Conservation (phyloP, 1,284 basidiomycete genomes). For the Violaceomyces palustris region DNA sequence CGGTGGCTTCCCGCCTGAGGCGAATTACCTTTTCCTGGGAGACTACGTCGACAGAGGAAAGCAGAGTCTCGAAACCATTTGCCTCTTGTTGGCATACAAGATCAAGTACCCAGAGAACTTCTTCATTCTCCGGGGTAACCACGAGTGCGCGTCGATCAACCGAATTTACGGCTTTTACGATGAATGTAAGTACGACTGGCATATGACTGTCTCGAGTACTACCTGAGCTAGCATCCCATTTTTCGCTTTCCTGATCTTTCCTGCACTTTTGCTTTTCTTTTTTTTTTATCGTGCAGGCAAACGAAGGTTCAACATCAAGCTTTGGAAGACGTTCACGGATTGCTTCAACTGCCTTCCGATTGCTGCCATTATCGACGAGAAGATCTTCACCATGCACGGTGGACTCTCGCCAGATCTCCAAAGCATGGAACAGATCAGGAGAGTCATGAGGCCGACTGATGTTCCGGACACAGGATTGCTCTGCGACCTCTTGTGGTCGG, state of each 20-base stretch:
- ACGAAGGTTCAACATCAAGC: conserved; percentile 93
- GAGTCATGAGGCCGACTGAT: conserved; percentile 98
- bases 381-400: conserved; percentile 85
- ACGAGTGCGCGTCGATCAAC: conserved; percentile 91
- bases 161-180: conserved; percentile 95
- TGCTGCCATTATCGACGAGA: conserved; percentile 93
- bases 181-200: conserved; percentile 65
- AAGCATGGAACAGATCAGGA: conserved; percentile 98
- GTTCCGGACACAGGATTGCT: conserved; percentile 97
- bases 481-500: conserved; percentile 96
- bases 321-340: conserved; percentile 96
- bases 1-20: conserved; percentile 90
- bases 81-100: conserved; percentile 79
- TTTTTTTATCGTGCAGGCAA: conserved; percentile 65
- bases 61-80: conserved; percentile 89
- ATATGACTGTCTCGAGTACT: background rate
- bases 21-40: conserved; percentile 91
- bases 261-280: background rate
- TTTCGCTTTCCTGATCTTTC: background rate
- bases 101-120: conserved; percentile 99
- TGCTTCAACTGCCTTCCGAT: conserved; percentile 94
- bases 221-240: no score
- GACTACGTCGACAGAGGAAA: conserved; percentile 95
- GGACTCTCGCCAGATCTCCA: conserved; percentile 92
- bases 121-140: conserved; percentile 88